Base-by-base conservation (phyloP, 73 alveolate genomes). In the Effrenium voratum region DNA sequence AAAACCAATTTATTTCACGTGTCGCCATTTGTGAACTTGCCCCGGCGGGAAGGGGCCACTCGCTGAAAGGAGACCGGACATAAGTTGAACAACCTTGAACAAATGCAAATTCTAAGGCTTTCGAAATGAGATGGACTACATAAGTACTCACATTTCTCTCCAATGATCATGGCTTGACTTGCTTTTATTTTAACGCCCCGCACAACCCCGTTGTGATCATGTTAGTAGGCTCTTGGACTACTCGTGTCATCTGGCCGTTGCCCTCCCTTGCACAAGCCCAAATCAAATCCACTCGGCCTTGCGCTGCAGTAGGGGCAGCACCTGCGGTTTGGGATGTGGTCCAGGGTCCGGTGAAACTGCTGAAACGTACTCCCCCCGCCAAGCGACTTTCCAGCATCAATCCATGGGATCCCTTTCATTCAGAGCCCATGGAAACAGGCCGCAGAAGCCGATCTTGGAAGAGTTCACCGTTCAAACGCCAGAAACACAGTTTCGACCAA, bases 251-350 rank as follows among this genome's bases (percentile, higher is more conserved):
- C 22, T 28, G 30, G 30, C 44, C 43, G 40, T 28, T 26, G 41
- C 36, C 59, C 32, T 76, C 55, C 24, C 4, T 16, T 16, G 41
- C 40, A 44, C 13, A 40, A 43, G 63, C 88, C 22, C 43, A 41
- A 40, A 5, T 70, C 81, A 26, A 70, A 12, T 10, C 24, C 30
- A 24, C 41, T n/a, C 30, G 4, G 93, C 94, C 95, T 87, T 87
- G 84, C 49, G 8, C 95, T 87, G 28, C 32, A 87, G 95, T 30
- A 87, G 83, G 24, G 76, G 12, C 36, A 68, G 40, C 49, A 87
- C 40, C 44, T 85, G 93, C 77, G 28, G 77, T 40, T 66, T 40
- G 40, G 43, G 43, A 0, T 32, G 40, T 26, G 43, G 34, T 40
- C n/a, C 77, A 36, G 28, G 34, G 8, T 28, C 73, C 30, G 73